These are phyloP conservation scores for Epichloe typhina DNA, from an alignment of 2,329 filamentous ascomycete genomes.

Conservation along the genomic window DNA sequence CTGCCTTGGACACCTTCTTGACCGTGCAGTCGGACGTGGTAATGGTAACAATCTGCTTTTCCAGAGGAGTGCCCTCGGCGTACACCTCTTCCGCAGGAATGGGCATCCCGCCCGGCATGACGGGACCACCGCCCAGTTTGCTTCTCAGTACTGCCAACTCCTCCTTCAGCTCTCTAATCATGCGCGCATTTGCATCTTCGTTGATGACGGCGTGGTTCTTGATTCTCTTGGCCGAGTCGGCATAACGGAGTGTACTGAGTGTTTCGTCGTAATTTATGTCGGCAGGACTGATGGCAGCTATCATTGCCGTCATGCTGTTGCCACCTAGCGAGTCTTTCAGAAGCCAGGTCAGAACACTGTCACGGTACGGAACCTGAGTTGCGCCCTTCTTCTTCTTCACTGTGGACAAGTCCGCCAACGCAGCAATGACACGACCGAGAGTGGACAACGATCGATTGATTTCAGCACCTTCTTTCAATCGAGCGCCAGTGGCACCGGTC, in stretches of 20 bases:
- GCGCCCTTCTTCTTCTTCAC: conserved; percentile 68
- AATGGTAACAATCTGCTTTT: conserved; percentile 94
- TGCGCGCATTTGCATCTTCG: conserved; percentile 95
- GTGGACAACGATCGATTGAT: conserved; percentile 97
- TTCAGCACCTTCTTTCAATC: conserved; percentile 93
- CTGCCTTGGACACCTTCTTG: conserved; percentile 95
- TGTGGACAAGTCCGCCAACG: conserved; percentile 78
- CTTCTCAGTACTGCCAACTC: conserved; percentile 75
- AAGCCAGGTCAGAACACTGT: conserved; percentile 92
- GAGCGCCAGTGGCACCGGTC: conserved; percentile 87
- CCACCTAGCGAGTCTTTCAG: conserved; percentile 93
- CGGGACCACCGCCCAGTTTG: conserved; percentile 56
- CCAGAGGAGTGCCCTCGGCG: conserved; percentile 78
- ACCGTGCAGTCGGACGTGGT: conserved; percentile 70
- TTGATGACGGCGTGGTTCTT: conserved; percentile 99
- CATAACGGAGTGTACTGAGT: conserved; percentile 86
- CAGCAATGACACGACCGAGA: conserved; percentile 91
- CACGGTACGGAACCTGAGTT: conserved; percentile 83
- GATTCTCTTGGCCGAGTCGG: conserved; percentile 95
- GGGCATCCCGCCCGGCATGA: conserved; percentile 31
- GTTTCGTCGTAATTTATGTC: conserved; percentile 99
- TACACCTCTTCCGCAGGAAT: conserved; percentile 68
- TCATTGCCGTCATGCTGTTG: conserved; percentile 99
- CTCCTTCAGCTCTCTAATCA: conserved; percentile 97
- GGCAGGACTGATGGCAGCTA: conserved; percentile 93